Evolutionary conservation across 805 yeast species (phyloP), one percentile per base, ranked within the genome.

Genomic region (Nakazawaea ernobii): DNA sequence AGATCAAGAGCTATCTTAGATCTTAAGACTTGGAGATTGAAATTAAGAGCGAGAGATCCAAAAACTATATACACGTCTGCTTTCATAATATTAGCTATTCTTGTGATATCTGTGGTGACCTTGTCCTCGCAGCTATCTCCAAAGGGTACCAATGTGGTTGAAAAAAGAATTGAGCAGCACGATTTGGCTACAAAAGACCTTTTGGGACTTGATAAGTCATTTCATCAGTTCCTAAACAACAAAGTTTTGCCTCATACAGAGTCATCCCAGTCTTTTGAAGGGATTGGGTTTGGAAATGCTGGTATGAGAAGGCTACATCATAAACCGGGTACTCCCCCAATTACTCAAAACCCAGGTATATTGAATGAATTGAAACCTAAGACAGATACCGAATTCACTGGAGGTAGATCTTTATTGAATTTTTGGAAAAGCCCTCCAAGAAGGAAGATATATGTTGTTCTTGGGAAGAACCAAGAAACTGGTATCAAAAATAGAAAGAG

Each of bases 391-490:
- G 35, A 39, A 13, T 29, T 28, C n/a, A 29, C 13, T 29, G 35
- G 35, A 8, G 8, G 35, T 20, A 32, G 27, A 13, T 32, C 35
- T 15, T 24, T 30, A 7, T 13, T 27, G 11, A 28, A 39, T 15
- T 33, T 43, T 14, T 39, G 43, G 43, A 32, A 30, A 20, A 45
- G 39, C n/a, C 52, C 49, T 26, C 55, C 56, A 3, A 59, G 58
- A 43, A 62, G 69, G 36, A 67, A 61, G 43, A 58, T 70, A 4
- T 63, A 68, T 30, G 55, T 70, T 2, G 52, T 70, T 4, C 49
- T 70, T 32, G 73, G 72, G n/a, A 71, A 67, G 26, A 66, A 68
- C n/a, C 45, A 60, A 7, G 70, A 68, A 49, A 67, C 70, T 24
- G 74, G 74, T 41, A 70, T 70, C 17, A 62, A 64, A 42, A 61